These are phyloP conservation scores for Nannizzia gypsea DNA, from an alignment of 2,329 filamentous ascomycete species.

Conservation along the genomic window DNA sequence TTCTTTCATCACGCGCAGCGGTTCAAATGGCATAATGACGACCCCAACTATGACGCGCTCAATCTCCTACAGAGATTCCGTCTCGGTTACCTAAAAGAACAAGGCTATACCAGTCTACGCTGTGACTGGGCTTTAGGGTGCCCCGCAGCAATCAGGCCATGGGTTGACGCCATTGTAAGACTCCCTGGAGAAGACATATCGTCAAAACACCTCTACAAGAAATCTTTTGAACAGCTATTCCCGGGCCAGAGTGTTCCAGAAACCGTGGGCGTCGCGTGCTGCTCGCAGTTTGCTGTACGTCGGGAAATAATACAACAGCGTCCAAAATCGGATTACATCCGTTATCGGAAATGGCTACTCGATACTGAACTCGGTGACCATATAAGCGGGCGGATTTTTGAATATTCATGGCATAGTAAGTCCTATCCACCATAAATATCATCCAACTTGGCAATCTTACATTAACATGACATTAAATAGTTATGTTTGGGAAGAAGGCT, in stretches of 20 bases:
- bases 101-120: conserved; percentile 50
- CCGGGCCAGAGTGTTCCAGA: conserved; percentile 33
- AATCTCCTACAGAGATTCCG: conserved; percentile 42
- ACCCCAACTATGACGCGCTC: conserved; percentile 40
- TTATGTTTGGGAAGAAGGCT: conserved; percentile 35
- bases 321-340: conserved; percentile 43
- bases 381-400: conserved; percentile 50
- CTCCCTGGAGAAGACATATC: conserved; percentile 35
- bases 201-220: conserved; percentile 25
- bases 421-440: not conserved
- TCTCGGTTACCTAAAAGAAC: conserved; percentile 38
- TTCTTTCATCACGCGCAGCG: conserved; percentile 50
- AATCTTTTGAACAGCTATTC: conserved; percentile 38
- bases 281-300: conserved; percentile 52
- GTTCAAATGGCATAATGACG: conserved; percentile 48
- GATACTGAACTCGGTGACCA: conserved; percentile 44
- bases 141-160: conserved; percentile 46
- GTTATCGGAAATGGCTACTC: conserved; percentile 50
- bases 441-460: not conserved
- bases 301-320: conserved; percentile 45
- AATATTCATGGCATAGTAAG: conserved; percentile 48
- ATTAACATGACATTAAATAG: conserved; percentile 1
- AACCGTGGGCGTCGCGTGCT: conserved; percentile 51
- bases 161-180: conserved; percentile 29
- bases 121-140: conserved; percentile 49